Base-by-base conservation (phyloP, 768 basidiomycete genomes). In the Neoboletus brunneissimus region DNA sequence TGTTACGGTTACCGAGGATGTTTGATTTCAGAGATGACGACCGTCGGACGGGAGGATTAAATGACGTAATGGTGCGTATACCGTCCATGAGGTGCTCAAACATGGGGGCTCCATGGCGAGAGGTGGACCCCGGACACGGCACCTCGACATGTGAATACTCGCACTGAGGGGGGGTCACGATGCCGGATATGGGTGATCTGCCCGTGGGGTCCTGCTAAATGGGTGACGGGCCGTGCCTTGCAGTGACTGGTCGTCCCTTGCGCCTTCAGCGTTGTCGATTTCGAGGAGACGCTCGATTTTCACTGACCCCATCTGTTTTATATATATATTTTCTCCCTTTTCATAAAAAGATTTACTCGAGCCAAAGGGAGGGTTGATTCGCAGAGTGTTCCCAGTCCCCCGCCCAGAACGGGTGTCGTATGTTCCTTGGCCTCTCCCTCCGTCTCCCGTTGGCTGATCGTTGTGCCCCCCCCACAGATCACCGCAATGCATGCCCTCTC, bases 91-190 rank as follows among this genome's bases (percentile, higher is more conserved):
- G 65, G 67, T 59, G 20, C 38, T 54, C 38, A 58, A 54, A 54
- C 57, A 37, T 18, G 35, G 46, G 29, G 29, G n/a, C n/a, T 47
- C 29, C 45, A 46, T 47, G 20, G 20, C 13, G 12, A 43, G 23
- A 3, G 15, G 12, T 0, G 29, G 61, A 61, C 70, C 72, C 56
- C 63, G 31, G 27, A 22, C 22, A 72, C 53, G 12, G 1, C 0
- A 0, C 0, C 4, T 25, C n/a, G 52, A 63, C 71, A 73, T 71
- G 67, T 68, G 67, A 72, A 73, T 56, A 29, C 34, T 2, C 1
- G 25, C 16, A 5, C 4, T 12, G 4, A 0, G 11, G 13, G 50
- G 67, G 64, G 66, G 66, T 67, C 57, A 43, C 34, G 2, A 37
- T 61, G 0, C 61, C 37, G 8, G 1, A 59, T 61, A 8, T 29